Percentiles rank a stretch among this genome's conserved stretches.
These are phyloP conservation scores for Candida glucosophila DNA, from an alignment of 1,139 yeast genomes.

Conservation along the genomic window DNA sequence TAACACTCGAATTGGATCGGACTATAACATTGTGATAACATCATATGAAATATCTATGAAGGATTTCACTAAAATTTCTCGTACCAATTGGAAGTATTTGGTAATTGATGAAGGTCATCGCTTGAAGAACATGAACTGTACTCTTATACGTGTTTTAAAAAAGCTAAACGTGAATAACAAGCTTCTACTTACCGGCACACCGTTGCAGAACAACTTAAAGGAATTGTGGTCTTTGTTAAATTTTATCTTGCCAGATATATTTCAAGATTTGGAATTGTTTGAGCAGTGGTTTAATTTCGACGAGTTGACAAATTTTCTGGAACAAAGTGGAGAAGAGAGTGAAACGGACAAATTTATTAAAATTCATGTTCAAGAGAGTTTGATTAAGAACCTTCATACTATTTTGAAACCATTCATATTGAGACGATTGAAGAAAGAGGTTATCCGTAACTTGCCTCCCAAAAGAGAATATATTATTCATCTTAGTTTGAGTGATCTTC, in stretches of 20 bases:
- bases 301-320: slow-evolving; percentile 36
- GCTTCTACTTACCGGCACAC: slow-evolving; percentile 82
- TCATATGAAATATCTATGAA: slow-evolving; percentile 75
- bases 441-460: slow-evolving; percentile 62
- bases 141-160: slow-evolving; percentile 63
- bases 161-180: slow-evolving; percentile 59
- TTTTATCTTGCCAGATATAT: slow-evolving; percentile 85
- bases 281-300: slow-evolving; percentile 91
- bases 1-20: slow-evolving; percentile 16
- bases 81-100: slow-evolving; percentile 65
- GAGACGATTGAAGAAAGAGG: slow-evolving; percentile 72
- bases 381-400: slow-evolving; percentile 73
- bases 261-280: slow-evolving; percentile 79
- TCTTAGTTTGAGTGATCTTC: slow-evolving; percentile 56
- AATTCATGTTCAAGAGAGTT: slow-evolving; percentile 53
- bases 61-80: slow-evolving; percentile 49
- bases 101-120: slow-evolving; percentile 97
- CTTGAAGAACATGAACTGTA: slow-evolving; percentile 72
- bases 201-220: slow-evolving; percentile 78
- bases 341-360: slow-evolving; percentile 39
- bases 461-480: slow-evolving; percentile 83
- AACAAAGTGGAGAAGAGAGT: slow-evolving; percentile 24
- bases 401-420: slow-evolving; percentile 82
- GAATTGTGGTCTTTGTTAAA: slow-evolving; percentile 89
- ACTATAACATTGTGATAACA: slow-evolving; percentile 51